These are phyloP conservation scores for Phytophthora megakarya DNA, from an alignment of 352 stramenopile species.

Conservation along the genomic window DNA sequence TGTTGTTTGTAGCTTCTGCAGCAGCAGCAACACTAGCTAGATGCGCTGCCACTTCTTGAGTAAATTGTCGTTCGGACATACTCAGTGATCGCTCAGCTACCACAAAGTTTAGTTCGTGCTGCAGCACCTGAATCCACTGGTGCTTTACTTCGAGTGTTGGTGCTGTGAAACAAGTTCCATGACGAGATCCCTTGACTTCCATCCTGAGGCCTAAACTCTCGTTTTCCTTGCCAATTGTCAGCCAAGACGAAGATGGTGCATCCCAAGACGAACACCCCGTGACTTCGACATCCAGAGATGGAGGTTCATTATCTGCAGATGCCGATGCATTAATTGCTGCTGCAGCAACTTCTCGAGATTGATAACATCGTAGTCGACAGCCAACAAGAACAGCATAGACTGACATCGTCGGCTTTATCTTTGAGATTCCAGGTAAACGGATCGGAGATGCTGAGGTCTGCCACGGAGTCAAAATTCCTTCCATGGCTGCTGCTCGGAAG, in stretches of 20 bases:
- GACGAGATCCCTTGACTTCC: constrained; percentile 27
- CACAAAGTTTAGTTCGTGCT: constrained; percentile 65
- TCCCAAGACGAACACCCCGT: constrained; percentile 53
- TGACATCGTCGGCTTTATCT: constrained; percentile 22
- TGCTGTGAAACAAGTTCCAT: constrained; percentile 46
- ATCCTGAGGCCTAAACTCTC: constrained; percentile 50
- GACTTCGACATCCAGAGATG: constrained; percentile 47
- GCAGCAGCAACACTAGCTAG: constrained; percentile 22
- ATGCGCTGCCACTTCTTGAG: constrained; percentile 53
- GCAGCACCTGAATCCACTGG: constrained; percentile 58
- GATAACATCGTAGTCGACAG: constrained; percentile 38
- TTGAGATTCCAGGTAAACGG: constrained; percentile 25
- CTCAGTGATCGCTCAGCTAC: constrained; percentile 64
- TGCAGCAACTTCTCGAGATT: constrained; percentile 23
- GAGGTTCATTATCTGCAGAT: constrained; percentile 9
- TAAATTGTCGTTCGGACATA: constrained; percentile 57
- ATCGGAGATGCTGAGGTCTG: constrained; percentile 28
- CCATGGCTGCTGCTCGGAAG: constrained; percentile 47
- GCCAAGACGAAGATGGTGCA: constrained; percentile 22
- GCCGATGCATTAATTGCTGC: neutral
- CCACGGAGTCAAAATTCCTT: constrained; percentile 56
- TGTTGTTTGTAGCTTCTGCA: neutral
- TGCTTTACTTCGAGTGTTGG: constrained; percentile 39
- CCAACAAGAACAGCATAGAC: constrained; percentile 52
- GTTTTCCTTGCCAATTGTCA: constrained; percentile 30